Conservation (phyloP, 1,139 yeast species). For the Candida pseudoviswanathii region DNA sequence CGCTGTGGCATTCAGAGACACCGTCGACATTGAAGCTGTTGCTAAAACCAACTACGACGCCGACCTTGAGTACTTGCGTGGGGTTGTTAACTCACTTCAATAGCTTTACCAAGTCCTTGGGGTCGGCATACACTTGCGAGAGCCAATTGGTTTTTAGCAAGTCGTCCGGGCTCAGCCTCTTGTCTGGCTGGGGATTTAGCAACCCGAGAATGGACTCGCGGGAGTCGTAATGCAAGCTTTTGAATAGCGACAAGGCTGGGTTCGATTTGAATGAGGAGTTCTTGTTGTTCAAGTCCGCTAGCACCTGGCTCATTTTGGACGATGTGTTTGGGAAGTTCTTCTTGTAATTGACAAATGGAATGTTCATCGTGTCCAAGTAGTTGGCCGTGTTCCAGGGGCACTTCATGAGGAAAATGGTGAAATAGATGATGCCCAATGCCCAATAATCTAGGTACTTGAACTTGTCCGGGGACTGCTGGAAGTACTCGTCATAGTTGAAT, state of each 20-base stretch:
- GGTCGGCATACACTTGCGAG: slow-evolving; percentile 45
- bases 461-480: slow-evolving; percentile 8
- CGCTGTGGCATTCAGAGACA: background rate
- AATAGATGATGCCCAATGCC: slow-evolving; percentile 54
- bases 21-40: background rate
- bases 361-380: slow-evolving; percentile 21
- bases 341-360: slow-evolving; percentile 26
- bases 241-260: slow-evolving; percentile 38
- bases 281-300: slow-evolving; percentile 28
- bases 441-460: slow-evolving; percentile 43
- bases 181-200: slow-evolving; percentile 33
- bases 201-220: slow-evolving; percentile 34
- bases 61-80: background rate
- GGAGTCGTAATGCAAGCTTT: slow-evolving; percentile 42
- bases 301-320: slow-evolving; percentile 19
- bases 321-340: slow-evolving; percentile 25
- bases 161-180: slow-evolving; percentile 26
- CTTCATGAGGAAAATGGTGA: slow-evolving; percentile 44
- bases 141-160: slow-evolving; percentile 42
- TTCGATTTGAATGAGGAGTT: slow-evolving; percentile 20
- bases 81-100: slow-evolving; percentile 8
- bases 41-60: background rate
- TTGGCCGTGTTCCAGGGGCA: slow-evolving; percentile 52
- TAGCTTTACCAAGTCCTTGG: slow-evolving; percentile 35
- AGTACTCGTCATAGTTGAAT: slow-evolving; percentile 11